phyloP scores from a whole-genome alignment of 148 eudicot species.

The Drosera capensis region DNA sequence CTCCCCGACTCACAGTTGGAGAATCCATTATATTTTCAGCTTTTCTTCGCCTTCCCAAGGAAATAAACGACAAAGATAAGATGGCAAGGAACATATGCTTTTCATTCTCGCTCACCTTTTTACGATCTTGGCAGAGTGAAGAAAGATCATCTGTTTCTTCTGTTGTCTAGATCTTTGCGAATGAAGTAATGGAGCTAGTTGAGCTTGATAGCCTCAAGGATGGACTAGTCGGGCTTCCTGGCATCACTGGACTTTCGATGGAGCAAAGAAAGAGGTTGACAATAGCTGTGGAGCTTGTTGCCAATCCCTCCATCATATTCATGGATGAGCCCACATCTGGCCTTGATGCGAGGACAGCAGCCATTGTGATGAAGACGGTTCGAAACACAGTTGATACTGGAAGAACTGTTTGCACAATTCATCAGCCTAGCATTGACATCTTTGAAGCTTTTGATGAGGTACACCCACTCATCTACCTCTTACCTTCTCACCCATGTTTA shows the following conservation, averaged over 20 bases:
- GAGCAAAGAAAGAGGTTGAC: slow-evolving; percentile 51
- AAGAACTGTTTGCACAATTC: slow-evolving; percentile 51
- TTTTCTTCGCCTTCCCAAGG: slow-evolving; percentile 37
- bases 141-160: neutral
- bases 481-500: neutral
- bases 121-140: neutral
- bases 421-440: slow-evolving; percentile 55
- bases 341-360: slow-evolving; percentile 56
- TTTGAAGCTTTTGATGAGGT: slow-evolving; percentile 60
- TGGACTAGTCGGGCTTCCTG: slow-evolving; percentile 47
- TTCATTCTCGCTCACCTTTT: neutral
- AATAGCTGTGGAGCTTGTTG: slow-evolving; percentile 49
- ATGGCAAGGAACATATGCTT: neutral
- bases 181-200: slow-evolving; percentile 49
- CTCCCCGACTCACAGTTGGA: slow-evolving; percentile 37
- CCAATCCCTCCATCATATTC: slow-evolving; percentile 53
- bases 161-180: slow-evolving; percentile 32
- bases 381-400: slow-evolving; percentile 57
- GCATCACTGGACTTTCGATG: slow-evolving; percentile 49
- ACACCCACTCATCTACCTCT: neutral
- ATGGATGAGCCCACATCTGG: slow-evolving; percentile 73
- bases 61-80: slow-evolving; percentile 10
- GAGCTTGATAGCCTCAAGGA: slow-evolving; percentile 29
- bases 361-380: slow-evolving; percentile 53
- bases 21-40: slow-evolving; percentile 43